Evolutionary conservation across 768 basidiomycete species (phyloP).

Genomic region (Coprinellus micaceus): DNA sequence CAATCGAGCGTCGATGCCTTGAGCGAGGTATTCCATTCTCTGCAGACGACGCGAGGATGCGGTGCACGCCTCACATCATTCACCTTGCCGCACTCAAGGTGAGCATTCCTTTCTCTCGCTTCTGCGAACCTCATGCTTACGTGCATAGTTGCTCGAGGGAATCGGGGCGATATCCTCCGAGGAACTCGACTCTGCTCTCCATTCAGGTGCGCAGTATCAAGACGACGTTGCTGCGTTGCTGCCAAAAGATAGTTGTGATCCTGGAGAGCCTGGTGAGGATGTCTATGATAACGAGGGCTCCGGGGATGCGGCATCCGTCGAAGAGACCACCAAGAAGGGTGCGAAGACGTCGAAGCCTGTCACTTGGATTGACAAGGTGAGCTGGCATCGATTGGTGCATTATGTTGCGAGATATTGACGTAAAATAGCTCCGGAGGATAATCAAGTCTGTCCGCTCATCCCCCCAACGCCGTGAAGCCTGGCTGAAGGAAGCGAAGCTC

Average conservation of each 20-base stretch:
- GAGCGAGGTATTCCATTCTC: slow-evolving; percentile 21
- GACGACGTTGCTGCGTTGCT: neutral
- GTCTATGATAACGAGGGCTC: neutral
- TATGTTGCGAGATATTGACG: neutral
- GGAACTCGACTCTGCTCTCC: neutral
- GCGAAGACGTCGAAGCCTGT: too few species aligned
- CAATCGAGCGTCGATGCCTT: slow-evolving; percentile 15
- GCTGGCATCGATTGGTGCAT: too few species aligned
- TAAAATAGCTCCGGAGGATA: neutral
- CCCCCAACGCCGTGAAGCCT: neutral
- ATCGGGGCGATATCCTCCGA: neutral
- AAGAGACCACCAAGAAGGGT: neutral
- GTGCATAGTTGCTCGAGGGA: neutral
- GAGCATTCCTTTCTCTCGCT: neutral
- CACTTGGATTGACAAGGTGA: too few species aligned
- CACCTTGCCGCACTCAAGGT: slow-evolving; percentile 33
- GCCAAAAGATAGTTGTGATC: neutral
- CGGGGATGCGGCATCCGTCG: neutral
- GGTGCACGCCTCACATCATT: slow-evolving; percentile 39
- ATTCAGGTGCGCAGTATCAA: neutral
- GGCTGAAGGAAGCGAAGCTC: neutral
- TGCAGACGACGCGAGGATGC: slow-evolving; percentile 20
- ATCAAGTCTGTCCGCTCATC: neutral
- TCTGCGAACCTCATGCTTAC: neutral
- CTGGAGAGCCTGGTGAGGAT: neutral